These are phyloP conservation scores for Pythium phragmiticola DNA, from an alignment of 352 stramenopile species.

Conservation along the genomic window DNA sequence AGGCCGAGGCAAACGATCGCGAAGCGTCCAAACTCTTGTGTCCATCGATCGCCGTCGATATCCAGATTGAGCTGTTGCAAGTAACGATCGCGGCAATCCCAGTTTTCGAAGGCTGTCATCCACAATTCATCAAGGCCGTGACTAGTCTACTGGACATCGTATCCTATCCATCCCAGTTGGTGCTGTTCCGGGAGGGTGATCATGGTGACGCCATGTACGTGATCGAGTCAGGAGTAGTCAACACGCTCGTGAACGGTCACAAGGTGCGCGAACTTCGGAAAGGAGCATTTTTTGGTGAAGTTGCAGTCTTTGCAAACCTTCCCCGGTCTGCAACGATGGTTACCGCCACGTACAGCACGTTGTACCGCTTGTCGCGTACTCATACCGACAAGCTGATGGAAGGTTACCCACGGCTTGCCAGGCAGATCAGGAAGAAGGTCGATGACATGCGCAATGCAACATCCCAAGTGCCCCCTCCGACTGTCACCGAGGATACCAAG, in stretches of 20 bases:
- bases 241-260: slow-evolving; percentile 50
- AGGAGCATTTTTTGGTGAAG: slow-evolving; percentile 64
- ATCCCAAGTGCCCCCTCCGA: neutral
- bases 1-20: slow-evolving; percentile 68
- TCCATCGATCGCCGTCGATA: slow-evolving; percentile 71
- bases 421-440: slow-evolving; percentile 42
- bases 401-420: slow-evolving; percentile 50
- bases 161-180: slow-evolving; percentile 53
- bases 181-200: slow-evolving; percentile 55
- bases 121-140: slow-evolving; percentile 56
- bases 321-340: slow-evolving; percentile 54
- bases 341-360: slow-evolving; percentile 61
- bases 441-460: slow-evolving; percentile 37
- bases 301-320: slow-evolving; percentile 65
- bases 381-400: slow-evolving; percentile 54
- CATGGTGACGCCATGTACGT: slow-evolving; percentile 77
- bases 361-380: slow-evolving; percentile 71
- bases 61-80: slow-evolving; percentile 68
- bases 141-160: slow-evolving; percentile 67
- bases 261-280: slow-evolving; percentile 76
- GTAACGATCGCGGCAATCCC: slow-evolving; percentile 47
- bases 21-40: slow-evolving; percentile 69
- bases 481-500: neutral
- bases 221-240: slow-evolving; percentile 65
- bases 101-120: slow-evolving; percentile 54